phyloP scores from a whole-genome alignment of 176 grass and related monocot species.

The Bromus sterilis region DNA sequence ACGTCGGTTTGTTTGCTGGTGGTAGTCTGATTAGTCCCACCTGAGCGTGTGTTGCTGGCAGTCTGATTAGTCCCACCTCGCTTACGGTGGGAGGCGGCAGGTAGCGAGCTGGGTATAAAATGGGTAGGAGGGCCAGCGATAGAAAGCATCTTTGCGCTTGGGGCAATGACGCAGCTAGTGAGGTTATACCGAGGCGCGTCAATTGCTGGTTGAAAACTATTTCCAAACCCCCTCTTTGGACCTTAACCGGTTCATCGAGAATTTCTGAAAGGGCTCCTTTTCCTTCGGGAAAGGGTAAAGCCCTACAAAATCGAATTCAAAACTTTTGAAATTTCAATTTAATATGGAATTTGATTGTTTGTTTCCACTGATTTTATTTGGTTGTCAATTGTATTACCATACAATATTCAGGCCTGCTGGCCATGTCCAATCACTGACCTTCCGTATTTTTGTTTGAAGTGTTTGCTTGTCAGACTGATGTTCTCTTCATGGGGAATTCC shows the following conservation, averaged over 20 bases:
- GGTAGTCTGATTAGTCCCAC: background rate
- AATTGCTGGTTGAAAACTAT: too few species aligned
- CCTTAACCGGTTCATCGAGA: conserved; percentile 32
- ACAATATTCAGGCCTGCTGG: too few species aligned
- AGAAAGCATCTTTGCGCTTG: conserved; percentile 57
- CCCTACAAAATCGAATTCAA: background rate
- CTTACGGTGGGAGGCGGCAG: rapidly evolving
- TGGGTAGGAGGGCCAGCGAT: background rate
- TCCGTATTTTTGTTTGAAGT: too few species aligned
- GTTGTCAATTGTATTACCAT: too few species aligned
- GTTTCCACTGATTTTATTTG: too few species aligned
- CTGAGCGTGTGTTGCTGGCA: background rate
- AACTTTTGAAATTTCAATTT: too few species aligned
- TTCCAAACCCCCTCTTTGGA: too few species aligned
- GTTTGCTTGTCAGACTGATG: too few species aligned
- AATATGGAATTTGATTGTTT: too few species aligned
- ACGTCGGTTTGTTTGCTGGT: too few species aligned
- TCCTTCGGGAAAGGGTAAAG: conserved; percentile 1
- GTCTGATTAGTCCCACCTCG: background rate
- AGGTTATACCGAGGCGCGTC: conserved; percentile 66
- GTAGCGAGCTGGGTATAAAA: background rate
- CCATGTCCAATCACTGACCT: too few species aligned
- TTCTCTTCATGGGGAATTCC: too few species aligned
- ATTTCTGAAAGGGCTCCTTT: conserved; percentile 45
- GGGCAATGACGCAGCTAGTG: conserved; percentile 95